Conservation (phyloP, 2,329 filamentous ascomycete species). For the Botrytis galanthina region DNA sequence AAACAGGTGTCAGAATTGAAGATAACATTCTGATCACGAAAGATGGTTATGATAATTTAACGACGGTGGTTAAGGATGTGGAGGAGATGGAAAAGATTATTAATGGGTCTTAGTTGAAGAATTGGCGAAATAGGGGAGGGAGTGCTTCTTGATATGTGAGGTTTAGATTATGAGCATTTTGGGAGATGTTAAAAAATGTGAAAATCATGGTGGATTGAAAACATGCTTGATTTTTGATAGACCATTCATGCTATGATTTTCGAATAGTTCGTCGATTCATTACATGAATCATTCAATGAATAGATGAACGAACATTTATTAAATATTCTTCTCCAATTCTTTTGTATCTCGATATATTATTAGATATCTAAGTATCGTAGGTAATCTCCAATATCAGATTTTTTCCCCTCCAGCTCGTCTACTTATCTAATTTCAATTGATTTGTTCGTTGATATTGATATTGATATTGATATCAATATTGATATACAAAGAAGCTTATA, state of each 20-base stretch:
- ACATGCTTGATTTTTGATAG: background rate
- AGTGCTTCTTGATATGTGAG: background rate
- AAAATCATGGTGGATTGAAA: background rate
- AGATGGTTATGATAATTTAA: slow-evolving; percentile 69
- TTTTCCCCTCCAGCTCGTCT: no score
- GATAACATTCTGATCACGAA: slow-evolving; percentile 72
- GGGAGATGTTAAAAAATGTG: background rate
- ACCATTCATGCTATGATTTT: background rate
- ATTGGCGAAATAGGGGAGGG: background rate
- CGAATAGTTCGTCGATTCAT: rapidly evolving
- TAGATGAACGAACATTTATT: background rate
- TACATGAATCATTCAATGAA: background rate
- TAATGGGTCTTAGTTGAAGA: slow-evolving; percentile 23
- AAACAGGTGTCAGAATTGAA: slow-evolving; percentile 56
- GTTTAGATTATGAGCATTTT: background rate
- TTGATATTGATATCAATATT: no score
- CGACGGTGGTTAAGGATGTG: slow-evolving; percentile 67
- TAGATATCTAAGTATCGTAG: no score
- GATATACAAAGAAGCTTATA: no score
- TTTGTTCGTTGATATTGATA: no score
- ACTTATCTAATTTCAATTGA: background rate
- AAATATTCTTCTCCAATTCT: background rate
- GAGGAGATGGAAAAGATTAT: slow-evolving; percentile 53
- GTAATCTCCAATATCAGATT: no score
- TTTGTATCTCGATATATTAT: background rate